Evolutionary conservation across 2,329 filamentous ascomycete species (phyloP), one percentile per base, ranked within the genome.

Genomic region (Fusarium decemcellulare): DNA sequence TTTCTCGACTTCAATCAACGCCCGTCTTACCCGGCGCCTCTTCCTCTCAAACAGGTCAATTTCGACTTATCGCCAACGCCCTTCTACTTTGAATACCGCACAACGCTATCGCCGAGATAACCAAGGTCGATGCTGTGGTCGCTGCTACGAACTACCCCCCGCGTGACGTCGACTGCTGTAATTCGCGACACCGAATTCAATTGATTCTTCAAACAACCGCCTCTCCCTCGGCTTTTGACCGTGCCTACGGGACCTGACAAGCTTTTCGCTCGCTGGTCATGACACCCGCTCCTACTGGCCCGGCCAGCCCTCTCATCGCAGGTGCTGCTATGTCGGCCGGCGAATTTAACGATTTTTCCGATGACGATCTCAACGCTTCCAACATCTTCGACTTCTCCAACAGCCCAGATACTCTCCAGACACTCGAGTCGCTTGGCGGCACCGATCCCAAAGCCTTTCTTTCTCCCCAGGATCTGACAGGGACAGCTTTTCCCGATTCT

Each of bases 401-500:
- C 56, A 80, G 78, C 74, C 76, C 78, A 59, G 79, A 81, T 68
- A 79, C 77, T 18, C 74, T 81, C 34, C 78, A 81, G 54, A 76
- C 74, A 61, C 67, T 80, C 56, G 73, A 76, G 46, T 69, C 75
- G 18, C 76, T 79, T 27, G 73, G 75, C 61, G 70, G 71, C 53
- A 71, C 65, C 60, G 74, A 79, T 29, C 72, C 75, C 14, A 79
- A 79, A 65, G 65, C 68, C 39, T 79, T 77, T 39, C 64, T 80
- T 32, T 76, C 77, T 40, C 76, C 78, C 8, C 76, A 79, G 61
- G 76, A 80, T 40, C 73, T 80, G 42, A 72, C 80, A 15, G 71
- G 76, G 18, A 80, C 79, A 15, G 80, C 81, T n/a, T 81, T 81
- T 47, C 81, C 80, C 53, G 79, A 81, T 65, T 83, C 81, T 39